Evolutionary conservation across 257 asterid genomes (phyloP).

Genomic region (Osmanthus fragrans): DNA sequence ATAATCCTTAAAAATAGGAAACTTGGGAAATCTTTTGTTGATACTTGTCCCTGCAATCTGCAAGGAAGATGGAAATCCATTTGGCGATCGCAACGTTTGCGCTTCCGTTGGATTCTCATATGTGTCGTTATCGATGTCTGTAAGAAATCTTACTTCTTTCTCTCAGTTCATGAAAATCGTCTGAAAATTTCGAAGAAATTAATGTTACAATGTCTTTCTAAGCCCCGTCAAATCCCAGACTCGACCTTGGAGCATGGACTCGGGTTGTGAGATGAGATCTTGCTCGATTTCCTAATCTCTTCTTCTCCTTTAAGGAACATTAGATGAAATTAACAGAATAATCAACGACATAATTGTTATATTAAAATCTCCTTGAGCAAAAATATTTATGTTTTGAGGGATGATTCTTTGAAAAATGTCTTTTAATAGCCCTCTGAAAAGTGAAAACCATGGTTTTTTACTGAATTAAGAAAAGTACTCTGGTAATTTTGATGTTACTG

Average conservation of each 20-base stretch:
- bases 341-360: neutral
- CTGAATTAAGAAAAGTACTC: neutral
- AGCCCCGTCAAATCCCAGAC: neutral
- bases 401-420: neutral
- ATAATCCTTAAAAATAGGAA: slow-evolving; percentile 45
- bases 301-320: neutral
- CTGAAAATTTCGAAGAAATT: neutral
- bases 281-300: neutral
- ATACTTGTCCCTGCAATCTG: slow-evolving; percentile 81
- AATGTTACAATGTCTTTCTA: neutral
- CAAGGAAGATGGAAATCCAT: slow-evolving; percentile 68
- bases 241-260: neutral
- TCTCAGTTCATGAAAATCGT: neutral
- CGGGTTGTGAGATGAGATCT: neutral
- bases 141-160: slow-evolving; percentile 19
- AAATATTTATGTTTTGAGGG: neutral
- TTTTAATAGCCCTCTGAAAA: too few species aligned
- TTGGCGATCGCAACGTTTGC: slow-evolving; percentile 64
- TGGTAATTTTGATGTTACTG: neutral
- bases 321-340: neutral
- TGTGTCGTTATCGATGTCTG: slow-evolving; percentile 90
- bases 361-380: neutral
- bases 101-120: slow-evolving; percentile 57
- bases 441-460: too few species aligned
- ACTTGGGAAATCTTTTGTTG: slow-evolving; percentile 75